Conservation (phyloP, 495 filamentous ascomycete genomes). For the Penicillium macrosclerotiorum region DNA sequence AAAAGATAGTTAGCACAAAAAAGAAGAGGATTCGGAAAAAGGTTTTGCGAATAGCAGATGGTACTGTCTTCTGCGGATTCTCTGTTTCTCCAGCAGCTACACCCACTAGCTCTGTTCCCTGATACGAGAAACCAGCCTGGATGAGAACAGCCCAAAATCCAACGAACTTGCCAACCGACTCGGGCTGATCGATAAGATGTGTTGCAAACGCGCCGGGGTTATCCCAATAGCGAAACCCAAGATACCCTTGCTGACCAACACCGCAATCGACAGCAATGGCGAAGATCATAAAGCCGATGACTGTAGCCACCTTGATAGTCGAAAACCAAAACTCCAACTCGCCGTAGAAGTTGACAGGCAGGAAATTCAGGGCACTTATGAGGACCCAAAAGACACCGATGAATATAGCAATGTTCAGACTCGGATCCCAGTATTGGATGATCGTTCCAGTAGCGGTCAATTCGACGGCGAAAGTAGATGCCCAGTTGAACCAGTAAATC, state of each 20-base stretch:
- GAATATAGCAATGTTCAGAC: conserved; percentile 58
- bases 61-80: conserved; percentile 61
- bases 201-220: conserved; percentile 60
- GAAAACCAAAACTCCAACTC: conserved; percentile 65
- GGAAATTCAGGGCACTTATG: conserved; percentile 59
- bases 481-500: conserved; percentile 59
- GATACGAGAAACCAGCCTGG: conserved; percentile 62
- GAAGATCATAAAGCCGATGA: conserved; percentile 57
- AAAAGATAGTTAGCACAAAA: conserved; percentile 64
- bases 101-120: conserved; percentile 65
- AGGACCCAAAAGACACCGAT: conserved; percentile 67
- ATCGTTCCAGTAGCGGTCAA: conserved; percentile 65
- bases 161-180: conserved; percentile 47
- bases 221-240: conserved; percentile 60
- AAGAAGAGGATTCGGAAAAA: conserved; percentile 68
- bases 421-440: conserved; percentile 65
- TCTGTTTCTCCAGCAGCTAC: conserved; percentile 66
- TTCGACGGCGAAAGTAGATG: conserved; percentile 66
- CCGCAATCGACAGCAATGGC: conserved; percentile 60
- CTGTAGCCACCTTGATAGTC: conserved; percentile 55
- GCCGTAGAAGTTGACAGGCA: conserved; percentile 51
- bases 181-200: conserved; percentile 56
- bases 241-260: conserved; percentile 53
- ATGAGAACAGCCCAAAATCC: conserved; percentile 41
- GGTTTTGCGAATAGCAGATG: conserved; percentile 64